Conservation (phyloP, 1,139 yeast species). For the Candida dubliniensis region DNA sequence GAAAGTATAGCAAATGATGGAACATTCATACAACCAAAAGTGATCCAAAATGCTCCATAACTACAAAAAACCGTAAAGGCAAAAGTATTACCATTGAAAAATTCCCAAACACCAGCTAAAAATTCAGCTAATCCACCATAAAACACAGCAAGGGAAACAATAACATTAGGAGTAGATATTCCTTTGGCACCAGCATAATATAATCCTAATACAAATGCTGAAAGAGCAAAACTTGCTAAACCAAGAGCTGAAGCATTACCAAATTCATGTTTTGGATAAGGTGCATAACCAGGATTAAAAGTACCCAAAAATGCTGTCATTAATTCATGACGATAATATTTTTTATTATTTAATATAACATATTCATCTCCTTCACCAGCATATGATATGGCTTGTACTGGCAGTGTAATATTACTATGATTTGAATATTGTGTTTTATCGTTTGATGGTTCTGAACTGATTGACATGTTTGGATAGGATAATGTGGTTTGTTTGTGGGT, state of each 20-base stretch:
- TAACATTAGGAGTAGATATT: conserved; percentile 33
- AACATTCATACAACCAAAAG: conserved; percentile 37
- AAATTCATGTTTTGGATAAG: conserved; percentile 33
- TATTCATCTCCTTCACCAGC: conserved; percentile 24
- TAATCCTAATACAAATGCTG: conserved; percentile 50
- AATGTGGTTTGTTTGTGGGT: neutral
- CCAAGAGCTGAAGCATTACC: conserved; percentile 68
- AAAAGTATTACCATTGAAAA: conserved; percentile 39
- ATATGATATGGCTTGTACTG: neutral
- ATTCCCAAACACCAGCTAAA: conserved; percentile 55
- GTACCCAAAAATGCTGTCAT: conserved; percentile 39
- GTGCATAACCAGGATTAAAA: conserved; percentile 39
- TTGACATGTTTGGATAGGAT: neutral
- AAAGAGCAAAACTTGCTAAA: conserved; percentile 51
- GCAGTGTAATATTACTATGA: neutral
- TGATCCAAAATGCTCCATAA: conserved; percentile 46
- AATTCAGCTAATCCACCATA: conserved; percentile 51
- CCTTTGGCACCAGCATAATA: conserved; percentile 45
- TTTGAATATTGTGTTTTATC: neutral
- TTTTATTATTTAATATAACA: conserved; percentile 30
- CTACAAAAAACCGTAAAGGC: conserved; percentile 43
- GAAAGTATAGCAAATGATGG: conserved; percentile 51
- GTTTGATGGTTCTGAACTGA: neutral
- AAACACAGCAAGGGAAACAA: conserved; percentile 45
- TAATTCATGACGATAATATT: conserved; percentile 36